Evolutionary conservation across 2,329 filamentous ascomycete genomes (phyloP), one percentile per base, ranked within the genome.

Genomic region (Didymella sp.): DNA sequence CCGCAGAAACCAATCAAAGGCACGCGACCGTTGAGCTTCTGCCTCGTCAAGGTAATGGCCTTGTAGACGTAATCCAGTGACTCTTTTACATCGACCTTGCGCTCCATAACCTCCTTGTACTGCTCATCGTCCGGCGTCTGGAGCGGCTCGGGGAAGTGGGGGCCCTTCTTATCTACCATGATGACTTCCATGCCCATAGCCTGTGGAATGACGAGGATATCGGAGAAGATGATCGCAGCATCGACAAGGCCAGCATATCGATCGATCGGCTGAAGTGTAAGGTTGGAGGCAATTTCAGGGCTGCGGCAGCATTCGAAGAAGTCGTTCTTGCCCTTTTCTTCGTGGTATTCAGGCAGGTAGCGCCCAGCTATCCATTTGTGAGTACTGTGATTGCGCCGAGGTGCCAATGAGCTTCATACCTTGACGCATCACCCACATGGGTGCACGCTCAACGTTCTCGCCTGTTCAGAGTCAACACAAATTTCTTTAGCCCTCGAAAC

Each of bases 381-480:
- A 72, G 60, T 35, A 42, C 28, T 27, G n/a, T 9, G 33, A 6
- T 45, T 47, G 35, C 45, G 46, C 37, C 31, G 27, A 22, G 53
- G 40, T 15, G 13, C 21, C 48, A 13, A 17, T 25, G 33, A 24
- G 38, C 45, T 46, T 46, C 77, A 77, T 82, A 94, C 92, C 92
- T 87, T 99, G 95, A 79, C 95, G 90, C 95, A 99, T 99, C 76
- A 99, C 92, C 95, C 95, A 99, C 82, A 96, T 91, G 56, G 95
- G 95, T 60, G 95, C 90, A 63, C 95, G 88, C 79, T 97, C 92
- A 65, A 98, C 91, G 76, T 88, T 88, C 79, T 97, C 85, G 76
- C 94, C 93, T 96, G 72, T 21, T 41, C 51, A 60, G 56, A 58
- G 60, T 69, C 64, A 67, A 68, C 57, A 51, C n/a, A 27, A 15